phyloP scores from a whole-genome alignment of 106 monocot species.

The Agapanthus africanus region DNA sequence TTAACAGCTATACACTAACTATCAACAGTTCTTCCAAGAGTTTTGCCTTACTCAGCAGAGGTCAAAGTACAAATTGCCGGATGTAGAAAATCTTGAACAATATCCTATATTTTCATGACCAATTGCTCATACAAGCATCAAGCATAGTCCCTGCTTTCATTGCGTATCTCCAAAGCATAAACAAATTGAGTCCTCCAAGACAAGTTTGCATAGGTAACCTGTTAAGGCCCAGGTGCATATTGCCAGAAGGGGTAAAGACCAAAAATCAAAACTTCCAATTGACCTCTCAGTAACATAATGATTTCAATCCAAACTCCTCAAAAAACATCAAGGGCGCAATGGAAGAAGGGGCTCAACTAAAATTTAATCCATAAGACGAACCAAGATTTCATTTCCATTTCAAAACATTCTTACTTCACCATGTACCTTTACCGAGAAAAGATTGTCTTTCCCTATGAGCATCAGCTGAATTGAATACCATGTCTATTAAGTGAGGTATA shows the following conservation, averaged over 20 bases:
- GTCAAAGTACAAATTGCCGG: background rate
- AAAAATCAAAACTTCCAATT: background rate
- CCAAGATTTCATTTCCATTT: background rate
- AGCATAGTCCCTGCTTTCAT: background rate
- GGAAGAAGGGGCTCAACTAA: background rate
- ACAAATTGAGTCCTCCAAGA: background rate
- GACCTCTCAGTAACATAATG: background rate
- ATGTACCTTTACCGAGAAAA: background rate
- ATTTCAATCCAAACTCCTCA: background rate
- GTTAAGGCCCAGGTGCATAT: background rate
- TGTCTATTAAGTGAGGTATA: background rate
- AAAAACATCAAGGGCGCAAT: background rate
- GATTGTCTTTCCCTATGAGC: background rate
- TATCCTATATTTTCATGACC: background rate
- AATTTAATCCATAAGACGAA: background rate
- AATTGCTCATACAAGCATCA: background rate
- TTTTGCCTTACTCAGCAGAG: background rate
- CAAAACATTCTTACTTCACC: background rate
- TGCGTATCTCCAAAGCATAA: background rate
- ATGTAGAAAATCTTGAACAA: background rate
- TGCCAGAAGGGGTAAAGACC: background rate
- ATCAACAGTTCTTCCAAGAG: background rate
- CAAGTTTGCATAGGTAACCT: background rate
- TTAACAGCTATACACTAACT: background rate
- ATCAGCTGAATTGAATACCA: background rate